phyloP scores from a whole-genome alignment of 441 rosid genomes.

The Eugenia klotzschiana region DNA sequence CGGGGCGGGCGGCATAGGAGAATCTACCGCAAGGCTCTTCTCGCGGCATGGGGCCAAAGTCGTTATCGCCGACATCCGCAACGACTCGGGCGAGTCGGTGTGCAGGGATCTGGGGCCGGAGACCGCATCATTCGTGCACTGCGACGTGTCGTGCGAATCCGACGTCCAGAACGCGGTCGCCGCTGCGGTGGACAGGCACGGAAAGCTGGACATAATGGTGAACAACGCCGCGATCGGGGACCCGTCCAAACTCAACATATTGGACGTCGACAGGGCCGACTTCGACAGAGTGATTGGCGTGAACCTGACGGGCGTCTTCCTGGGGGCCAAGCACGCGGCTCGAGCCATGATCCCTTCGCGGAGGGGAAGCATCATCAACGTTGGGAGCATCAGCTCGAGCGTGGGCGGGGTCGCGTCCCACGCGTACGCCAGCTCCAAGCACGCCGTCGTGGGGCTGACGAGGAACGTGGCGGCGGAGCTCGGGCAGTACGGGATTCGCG shows the following conservation, averaged over 20 bases:
- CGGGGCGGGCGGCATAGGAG: conserved; percentile 28
- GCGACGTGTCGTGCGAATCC: conserved; percentile 3
- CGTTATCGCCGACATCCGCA: conserved; percentile 16
- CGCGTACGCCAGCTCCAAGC: conserved; percentile 8
- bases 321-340: conserved; percentile 12
- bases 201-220: conserved; percentile 7
- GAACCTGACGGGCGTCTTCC: not conserved
- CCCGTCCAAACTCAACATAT: not conserved
- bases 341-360: not conserved
- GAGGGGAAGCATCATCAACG: not conserved
- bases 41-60: conserved; percentile 23
- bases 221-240: conserved; percentile 2
- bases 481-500: conserved; percentile 2
- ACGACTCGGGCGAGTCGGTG: conserved; percentile 12
- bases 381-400: not conserved
- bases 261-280: not conserved
- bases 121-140: not conserved
- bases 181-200: not conserved
- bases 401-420: conserved; percentile 5
- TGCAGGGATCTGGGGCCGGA: not conserved
- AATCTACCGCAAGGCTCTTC: conserved; percentile 17
- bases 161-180: conserved; percentile 4
- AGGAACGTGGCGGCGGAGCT: conserved; percentile 2
- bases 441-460: not conserved
- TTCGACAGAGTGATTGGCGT: conserved; percentile 2